Percentiles rank a stretch among this genome's conserved stretches.
Evolutionary conservation across 148 eudicot genomes (phyloP).

Genomic region (Amaranthus hypochondriacus): DNA sequence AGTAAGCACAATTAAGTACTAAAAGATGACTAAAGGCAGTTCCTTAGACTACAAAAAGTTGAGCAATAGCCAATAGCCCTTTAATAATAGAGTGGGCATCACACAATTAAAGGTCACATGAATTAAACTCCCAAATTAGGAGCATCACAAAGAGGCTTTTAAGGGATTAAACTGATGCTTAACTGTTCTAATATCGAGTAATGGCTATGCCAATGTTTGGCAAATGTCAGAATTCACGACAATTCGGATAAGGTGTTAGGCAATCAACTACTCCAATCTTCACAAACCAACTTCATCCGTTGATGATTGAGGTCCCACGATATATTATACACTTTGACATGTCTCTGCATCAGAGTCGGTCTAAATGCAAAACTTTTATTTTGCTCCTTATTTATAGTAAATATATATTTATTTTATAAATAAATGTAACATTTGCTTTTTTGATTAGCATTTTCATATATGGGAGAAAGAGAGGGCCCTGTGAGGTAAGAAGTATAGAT

Average conservation of each 20-base stretch:
- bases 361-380: too few species aligned
- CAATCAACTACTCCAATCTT: not conserved
- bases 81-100: not conserved
- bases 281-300: too few species aligned
- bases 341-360: too few species aligned
- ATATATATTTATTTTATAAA: too few species aligned
- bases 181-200: not conserved
- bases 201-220: slow-evolving; percentile 18
- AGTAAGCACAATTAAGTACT: not conserved
- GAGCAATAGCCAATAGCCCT: not conserved
- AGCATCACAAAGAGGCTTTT: slow-evolving; percentile 18
- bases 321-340: too few species aligned
- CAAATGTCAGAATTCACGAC: slow-evolving; percentile 16
- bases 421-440: too few species aligned
- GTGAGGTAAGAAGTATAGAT: too few species aligned
- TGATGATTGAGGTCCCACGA: too few species aligned
- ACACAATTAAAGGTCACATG: slow-evolving; percentile 13
- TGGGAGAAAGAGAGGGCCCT: too few species aligned
- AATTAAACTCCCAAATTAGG: slow-evolving; percentile 16
- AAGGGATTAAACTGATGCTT: slow-evolving; percentile 22
- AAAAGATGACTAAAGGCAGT: not conserved
- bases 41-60: not conserved
- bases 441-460: too few species aligned
- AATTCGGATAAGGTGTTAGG: slow-evolving; percentile 4
- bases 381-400: too few species aligned